Conservation (phyloP, 1,284 basidiomycete species). For the Fomes fomentarius region DNA sequence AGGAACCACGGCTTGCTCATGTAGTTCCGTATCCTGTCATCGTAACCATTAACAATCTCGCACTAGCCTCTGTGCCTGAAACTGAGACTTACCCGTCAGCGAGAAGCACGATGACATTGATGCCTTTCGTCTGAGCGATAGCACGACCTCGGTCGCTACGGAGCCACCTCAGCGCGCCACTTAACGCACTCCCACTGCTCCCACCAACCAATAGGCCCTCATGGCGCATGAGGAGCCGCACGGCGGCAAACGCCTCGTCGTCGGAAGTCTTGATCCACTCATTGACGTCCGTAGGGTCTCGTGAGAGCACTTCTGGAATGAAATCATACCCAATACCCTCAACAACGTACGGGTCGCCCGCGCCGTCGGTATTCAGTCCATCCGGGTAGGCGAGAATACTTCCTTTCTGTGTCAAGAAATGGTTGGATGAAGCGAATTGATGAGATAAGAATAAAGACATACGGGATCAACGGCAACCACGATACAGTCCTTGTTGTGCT, state of each 20-base stretch:
- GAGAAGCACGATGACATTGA: constrained; percentile 89
- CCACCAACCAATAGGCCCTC: constrained; percentile 94
- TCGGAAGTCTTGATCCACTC: constrained; percentile 89
- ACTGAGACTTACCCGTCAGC: constrained; percentile 79
- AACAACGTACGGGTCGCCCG: constrained; percentile 73
- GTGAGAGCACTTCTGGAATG: constrained; percentile 79
- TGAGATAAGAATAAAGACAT: constrained; percentile 31
- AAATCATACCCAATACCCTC: constrained; percentile 98
- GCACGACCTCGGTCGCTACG: constrained; percentile 67
- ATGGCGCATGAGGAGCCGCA: constrained; percentile 78
- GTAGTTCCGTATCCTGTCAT: constrained; percentile 85
- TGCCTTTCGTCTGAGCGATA: constrained; percentile 70
- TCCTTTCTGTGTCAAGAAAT: constrained; percentile 59
- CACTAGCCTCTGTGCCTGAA: not conserved
- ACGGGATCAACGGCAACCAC: constrained; percentile 94
- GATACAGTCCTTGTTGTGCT: constrained; percentile 68
- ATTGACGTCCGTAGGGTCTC: constrained; percentile 58
- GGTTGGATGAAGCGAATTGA: not conserved
- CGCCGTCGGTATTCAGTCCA: constrained; percentile 44
- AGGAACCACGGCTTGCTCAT: constrained; percentile 93
- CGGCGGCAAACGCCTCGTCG: constrained; percentile 78
- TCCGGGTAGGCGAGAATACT: constrained; percentile 85
- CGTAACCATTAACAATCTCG: not conserved
- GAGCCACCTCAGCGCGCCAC: constrained; percentile 82
- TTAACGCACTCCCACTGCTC: constrained; percentile 85